Evolutionary conservation across 2,329 filamentous ascomycete species (phyloP), one percentile per base, ranked within the genome.

Genomic region (Colletotrichum aenigma): DNA sequence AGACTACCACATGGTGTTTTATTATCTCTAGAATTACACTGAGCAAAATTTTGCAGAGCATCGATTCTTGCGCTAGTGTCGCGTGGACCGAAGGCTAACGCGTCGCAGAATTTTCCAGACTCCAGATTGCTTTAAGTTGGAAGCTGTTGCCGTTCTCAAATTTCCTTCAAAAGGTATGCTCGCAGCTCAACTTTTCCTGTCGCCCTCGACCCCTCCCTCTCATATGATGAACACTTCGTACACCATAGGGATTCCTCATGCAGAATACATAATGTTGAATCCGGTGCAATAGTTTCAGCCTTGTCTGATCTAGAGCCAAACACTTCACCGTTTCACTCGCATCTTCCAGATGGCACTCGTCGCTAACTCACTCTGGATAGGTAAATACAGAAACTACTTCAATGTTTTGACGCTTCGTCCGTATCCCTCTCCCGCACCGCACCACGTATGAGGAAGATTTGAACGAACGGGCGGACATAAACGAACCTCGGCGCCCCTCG

Each of bases 391-490:
- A 62, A 34, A 48, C 15, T 21, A 38, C 21, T 21, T 36, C 38
- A 32, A 26, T 30, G 52, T 77, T 48, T 16, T 36, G 48, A 18
- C 13, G 43, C 30, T 24, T 67, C 65, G 64, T 43, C 60, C 74
- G 78, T 26, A 15, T 30, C 61, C 34, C 81, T 78, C 71, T 73
- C 36, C 55, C 65, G 74, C 70, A 68, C 66, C 52, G 77, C 70
- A 70, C 75, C 66, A 76, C 77, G 81, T 81, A 89, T 92, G 91
- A 92, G 87, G 91, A 92, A 89, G 86, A 85, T 85, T 91, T 92
- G 90, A 91, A 92, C 91, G 91, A 92, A 92, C 91, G 91, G 91
- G 91, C 91, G 91, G 91, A 92, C 91, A 92, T 91, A 91, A 90
- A 86, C 85, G 89, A 91, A 89, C 87, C 87, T 82, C 81, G 85